Base-by-base conservation (phyloP, 345 rosid species). In the Pistacia integerrima region DNA sequence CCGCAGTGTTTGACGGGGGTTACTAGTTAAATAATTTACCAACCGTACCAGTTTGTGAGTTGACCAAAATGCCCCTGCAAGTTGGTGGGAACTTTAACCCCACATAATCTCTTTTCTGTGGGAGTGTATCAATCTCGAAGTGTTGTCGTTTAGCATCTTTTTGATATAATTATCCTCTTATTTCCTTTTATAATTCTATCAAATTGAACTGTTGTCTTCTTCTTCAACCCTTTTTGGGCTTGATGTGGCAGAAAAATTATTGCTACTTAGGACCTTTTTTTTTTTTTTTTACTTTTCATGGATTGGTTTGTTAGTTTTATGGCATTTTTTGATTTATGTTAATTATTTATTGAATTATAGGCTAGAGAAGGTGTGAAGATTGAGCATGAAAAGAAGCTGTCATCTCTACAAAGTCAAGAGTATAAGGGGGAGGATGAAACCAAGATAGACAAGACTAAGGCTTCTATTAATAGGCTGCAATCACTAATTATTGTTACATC, bases 291-390 rank as follows among this genome's bases (percentile, higher is more conserved):
- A 13, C 46, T 41, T 41, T 41, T 41, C 46, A 41, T 41, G 46
- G 46, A 41, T 41, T 41, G 0, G 33, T 30, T 30, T 30, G 33
- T 30, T 30, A 30, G 33, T 30, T 30, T 30, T 30, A 30, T 30
- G 33, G 33, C 33, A 30, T 30, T 30, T 30, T 30, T 30, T 30
- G 0, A 30, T 30, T 30, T 30, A 30, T 30, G 33, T 30, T 30
- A 30, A 30, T 30, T 30, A 30, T 66, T 52, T 75, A 57, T 80
- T 74, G 41, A 46, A 17, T 74, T 80, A 67, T 77, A 93, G 99
- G 90, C 81, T 55, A 90, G 98, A 85, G 99, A 96, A 88, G 95
- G 93, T 64, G 92, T 82, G 25, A 96, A 90, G 87, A 96, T 96
- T 83, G 98, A 87, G 83, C 97, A 92, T 69, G 90, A 89, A 71